Evolutionary conservation across 495 filamentous ascomycete species (phyloP).

Genomic region (Lasiosphaeria ovina): DNA sequence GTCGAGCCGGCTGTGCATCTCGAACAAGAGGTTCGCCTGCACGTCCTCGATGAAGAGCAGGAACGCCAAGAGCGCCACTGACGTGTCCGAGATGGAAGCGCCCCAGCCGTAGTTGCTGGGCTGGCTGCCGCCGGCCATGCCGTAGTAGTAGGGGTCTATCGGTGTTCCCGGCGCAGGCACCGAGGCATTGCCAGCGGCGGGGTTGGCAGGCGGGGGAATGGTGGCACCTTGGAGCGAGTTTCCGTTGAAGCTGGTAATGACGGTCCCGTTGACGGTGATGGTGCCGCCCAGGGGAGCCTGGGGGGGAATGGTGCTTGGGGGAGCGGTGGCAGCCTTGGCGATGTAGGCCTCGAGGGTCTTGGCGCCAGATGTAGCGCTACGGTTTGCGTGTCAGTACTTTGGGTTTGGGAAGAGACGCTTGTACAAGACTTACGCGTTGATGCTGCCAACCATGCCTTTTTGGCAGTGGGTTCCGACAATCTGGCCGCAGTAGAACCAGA

Average conservation of each 20-base stretch:
- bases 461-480: conserved; percentile 42
- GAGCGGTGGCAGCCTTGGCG: conserved; percentile 33
- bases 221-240: conserved; percentile 13
- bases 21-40: conserved; percentile 32
- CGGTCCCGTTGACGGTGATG: conserved; percentile 36
- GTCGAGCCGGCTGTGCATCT: conserved; percentile 27
- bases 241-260: conserved; percentile 28
- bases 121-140: conserved; percentile 38
- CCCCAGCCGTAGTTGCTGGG: conserved; percentile 39
- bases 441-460: conserved; percentile 42
- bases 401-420: no score
- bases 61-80: conserved; percentile 24
- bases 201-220: conserved; percentile 10
- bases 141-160: conserved; percentile 24
- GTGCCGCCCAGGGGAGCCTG: conserved; percentile 35
- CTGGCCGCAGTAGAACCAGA: conserved; percentile 62
- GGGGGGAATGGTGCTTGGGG: conserved; percentile 39
- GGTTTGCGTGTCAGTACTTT: neutral
- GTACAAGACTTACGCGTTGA: conserved; percentile 37
- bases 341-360: conserved; percentile 43
- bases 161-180: conserved; percentile 25
- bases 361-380: conserved; percentile 20
- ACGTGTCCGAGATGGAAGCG: conserved; percentile 25
- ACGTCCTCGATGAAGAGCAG: conserved; percentile 36
- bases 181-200: conserved; percentile 17